Evolutionary conservation across 208 protist species (phyloP).

Genomic region (Leishmania amazonensis): DNA sequence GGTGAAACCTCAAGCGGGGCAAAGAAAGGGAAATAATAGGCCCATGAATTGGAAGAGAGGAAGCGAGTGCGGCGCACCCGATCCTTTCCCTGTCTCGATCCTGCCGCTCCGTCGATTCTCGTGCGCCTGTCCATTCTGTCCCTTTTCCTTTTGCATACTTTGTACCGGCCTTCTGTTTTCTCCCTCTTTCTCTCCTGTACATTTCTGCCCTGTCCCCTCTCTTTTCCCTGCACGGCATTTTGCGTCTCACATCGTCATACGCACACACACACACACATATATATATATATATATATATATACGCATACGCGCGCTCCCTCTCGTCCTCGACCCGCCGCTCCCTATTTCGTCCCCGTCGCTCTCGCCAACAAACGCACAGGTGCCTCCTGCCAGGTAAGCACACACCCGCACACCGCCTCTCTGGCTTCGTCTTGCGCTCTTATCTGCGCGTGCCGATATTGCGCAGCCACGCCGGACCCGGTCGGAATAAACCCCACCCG

Average conservation of each 20-base stretch:
- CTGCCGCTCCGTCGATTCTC: background rate
- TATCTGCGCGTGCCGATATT: background rate
- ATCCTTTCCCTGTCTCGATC: background rate
- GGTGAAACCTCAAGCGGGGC: background rate
- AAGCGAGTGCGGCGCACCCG: background rate
- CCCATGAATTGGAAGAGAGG: background rate
- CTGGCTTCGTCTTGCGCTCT: background rate
- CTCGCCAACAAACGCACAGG: background rate
- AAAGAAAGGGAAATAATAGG: background rate
- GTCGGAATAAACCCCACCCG: background rate
- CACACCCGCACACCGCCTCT: background rate
- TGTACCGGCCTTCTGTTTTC: background rate
- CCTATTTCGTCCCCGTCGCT: background rate
- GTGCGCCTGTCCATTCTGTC: background rate
- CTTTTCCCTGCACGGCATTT: background rate
- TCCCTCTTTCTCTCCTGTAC: background rate
- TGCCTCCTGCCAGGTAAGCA: background rate
- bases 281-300: background rate
- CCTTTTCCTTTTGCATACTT: background rate
- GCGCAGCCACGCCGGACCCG: background rate
- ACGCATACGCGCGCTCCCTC: background rate
- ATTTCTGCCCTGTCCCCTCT: background rate
- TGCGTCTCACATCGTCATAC: background rate
- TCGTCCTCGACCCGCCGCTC: background rate
- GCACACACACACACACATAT: background rate